phyloP scores from a whole-genome alignment of 2,329 filamentous ascomycete species.

The Claviceps sp. region DNA sequence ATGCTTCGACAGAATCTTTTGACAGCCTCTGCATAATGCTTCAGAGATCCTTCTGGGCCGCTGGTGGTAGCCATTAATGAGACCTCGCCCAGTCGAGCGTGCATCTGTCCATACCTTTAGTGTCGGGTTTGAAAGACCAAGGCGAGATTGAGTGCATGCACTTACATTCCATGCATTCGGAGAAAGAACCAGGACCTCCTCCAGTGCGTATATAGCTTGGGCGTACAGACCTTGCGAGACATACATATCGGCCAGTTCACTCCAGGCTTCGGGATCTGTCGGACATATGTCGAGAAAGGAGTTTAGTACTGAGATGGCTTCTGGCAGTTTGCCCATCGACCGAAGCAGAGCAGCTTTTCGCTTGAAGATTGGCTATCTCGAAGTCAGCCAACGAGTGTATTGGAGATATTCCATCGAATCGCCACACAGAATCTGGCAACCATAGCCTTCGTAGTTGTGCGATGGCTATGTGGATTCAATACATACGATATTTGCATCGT shows the following conservation, averaged over 20 bases:
- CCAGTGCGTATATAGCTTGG: slow-evolving; percentile 77
- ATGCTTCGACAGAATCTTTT: slow-evolving; percentile 82
- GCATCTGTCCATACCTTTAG: slow-evolving; percentile 44
- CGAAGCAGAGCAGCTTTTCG: slow-evolving; percentile 67
- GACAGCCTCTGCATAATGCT: slow-evolving; percentile 56
- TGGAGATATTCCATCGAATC: too few relatives aligned
- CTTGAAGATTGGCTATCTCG: slow-evolving; percentile 65
- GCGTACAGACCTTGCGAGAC: slow-evolving; percentile 61
- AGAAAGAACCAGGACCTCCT: slow-evolving; percentile 75
- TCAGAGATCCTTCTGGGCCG: slow-evolving; percentile 27
- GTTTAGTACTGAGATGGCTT: slow-evolving; percentile 63
- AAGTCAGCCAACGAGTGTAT: slow-evolving; percentile 10
- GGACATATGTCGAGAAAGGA: slow-evolving; percentile 70
- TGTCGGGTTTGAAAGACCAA: neutral
- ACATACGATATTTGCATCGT: slow-evolving; percentile 67
- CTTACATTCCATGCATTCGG: slow-evolving; percentile 94
- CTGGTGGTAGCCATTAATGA: slow-evolving; percentile 54
- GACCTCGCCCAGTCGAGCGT: slow-evolving; percentile 76
- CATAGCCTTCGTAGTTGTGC: too few relatives aligned
- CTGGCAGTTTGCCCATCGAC: slow-evolving; percentile 53
- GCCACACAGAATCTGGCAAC: too few relatives aligned
- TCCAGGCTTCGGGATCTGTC: slow-evolving; percentile 87
- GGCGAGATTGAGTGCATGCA: neutral
- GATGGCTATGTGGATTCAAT: neutral
- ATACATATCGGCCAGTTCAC: slow-evolving; percentile 82